Evolutionary conservation across 768 basidiomycete genomes (phyloP), one percentile per base, ranked within the genome.

Genomic region (Tricholoma matsutake): DNA sequence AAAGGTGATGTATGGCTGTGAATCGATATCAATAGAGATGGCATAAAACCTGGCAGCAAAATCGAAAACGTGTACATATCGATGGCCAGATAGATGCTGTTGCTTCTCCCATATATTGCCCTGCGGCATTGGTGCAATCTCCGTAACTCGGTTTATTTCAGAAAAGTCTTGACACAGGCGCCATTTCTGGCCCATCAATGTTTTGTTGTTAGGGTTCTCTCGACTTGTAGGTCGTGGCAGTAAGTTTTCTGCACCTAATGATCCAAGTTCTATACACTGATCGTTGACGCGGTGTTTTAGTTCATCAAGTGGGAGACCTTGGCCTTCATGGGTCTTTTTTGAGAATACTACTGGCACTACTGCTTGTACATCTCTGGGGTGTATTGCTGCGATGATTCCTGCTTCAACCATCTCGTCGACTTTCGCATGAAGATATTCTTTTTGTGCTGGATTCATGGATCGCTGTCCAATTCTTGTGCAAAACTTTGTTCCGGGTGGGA

Each of bases 131-230:
- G 70, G 69, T 6, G 69, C 64, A 0, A 73, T 63, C 37, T 68
- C 37, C 0, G 66, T 71, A 8, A 69, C 57, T 2, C 67, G 62
- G 58, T 74, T 78, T 34, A 81, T 57, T 34, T 70, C 66, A 0
- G 18, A 53, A 57, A 75, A 81, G 55, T 75, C 73, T 45, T 76
- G 75, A 61, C 72, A 75, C 0, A 77, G 65, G 9, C 76, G 16
- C 72, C 73, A 80, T 34, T 75, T 74, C 11, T 56, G 41, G 49
- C 28, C 4, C 28, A 9, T 25, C 18, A 39, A 9, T 2, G 18
- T 25, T 25, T 60, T 20, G 35, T 37, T 1, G 18, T 20, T 20
- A 9, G 16, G 18, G 14, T 10, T 41, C 9, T 29, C 14, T 0
- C 32, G 28, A 25, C 1, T 13, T 57, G 35, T 56, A 6, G 65